phyloP scores from a whole-genome alignment of 1,284 basidiomycete genomes.

The Leccinum laetum region DNA sequence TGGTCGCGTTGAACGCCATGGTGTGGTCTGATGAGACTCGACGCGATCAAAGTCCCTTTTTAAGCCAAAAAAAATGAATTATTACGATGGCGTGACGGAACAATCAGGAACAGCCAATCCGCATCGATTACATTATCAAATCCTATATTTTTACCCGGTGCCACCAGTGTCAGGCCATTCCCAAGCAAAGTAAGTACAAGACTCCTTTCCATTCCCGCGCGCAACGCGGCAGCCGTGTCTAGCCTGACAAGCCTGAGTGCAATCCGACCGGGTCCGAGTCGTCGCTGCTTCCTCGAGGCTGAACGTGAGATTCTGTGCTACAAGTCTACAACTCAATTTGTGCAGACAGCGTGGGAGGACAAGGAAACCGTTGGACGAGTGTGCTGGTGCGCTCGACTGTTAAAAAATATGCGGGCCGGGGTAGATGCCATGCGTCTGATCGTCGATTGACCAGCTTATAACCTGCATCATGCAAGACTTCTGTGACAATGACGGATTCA shows the following conservation, averaged over 20 bases:
- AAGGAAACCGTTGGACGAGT: background rate
- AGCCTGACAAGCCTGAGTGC: background rate
- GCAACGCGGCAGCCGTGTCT: background rate
- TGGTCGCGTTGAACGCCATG: slow-evolving; percentile 39
- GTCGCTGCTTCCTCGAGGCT: background rate
- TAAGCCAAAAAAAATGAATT: background rate
- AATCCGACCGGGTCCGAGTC: background rate
- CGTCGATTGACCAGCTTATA: no score
- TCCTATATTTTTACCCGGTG: background rate
- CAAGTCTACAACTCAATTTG: background rate
- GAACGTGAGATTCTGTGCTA: background rate
- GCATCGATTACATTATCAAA: background rate
- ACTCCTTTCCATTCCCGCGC: background rate
- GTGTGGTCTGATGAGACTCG: background rate
- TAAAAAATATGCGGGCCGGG: no score
- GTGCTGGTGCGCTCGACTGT: no score
- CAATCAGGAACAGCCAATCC: background rate
- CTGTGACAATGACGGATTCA: no score
- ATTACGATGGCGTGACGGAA: background rate
- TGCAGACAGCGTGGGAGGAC: background rate
- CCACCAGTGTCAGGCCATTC: background rate
- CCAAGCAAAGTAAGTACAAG: no score
- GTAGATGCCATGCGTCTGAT: no score
- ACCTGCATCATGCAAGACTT: background rate
- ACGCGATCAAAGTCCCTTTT: background rate